Base-by-base conservation (phyloP, 108 stramenopile genomes). In the Fragilariopsis cylindrus region DNA sequence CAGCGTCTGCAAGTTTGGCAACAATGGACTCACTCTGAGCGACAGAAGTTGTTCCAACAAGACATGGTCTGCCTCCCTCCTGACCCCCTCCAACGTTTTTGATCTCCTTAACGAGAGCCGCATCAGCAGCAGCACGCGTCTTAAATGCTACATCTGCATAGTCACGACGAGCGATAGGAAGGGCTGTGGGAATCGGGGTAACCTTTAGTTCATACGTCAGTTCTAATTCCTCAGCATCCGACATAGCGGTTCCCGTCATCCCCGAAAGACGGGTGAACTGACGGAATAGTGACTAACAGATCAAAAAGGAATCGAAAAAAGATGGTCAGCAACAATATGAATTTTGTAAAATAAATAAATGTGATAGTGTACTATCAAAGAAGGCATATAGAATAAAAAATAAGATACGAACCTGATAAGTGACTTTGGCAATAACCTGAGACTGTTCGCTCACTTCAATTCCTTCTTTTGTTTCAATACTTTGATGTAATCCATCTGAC, bases 401-500 rank as follows among this genome's bases (percentile, higher is more conserved):
- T 12, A 49, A 1, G 1, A 46, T 56, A 45, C 68, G 71, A 65
- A 87, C 90, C 87, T 98, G 98, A 78, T 97, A 98, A 3, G 98
- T 98, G 1, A 98, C 95, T 74, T 95, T 96, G 57, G 98, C 98
- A 76, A 97, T 96, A 15, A 97, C 96, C 82, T 94, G 82, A 67
- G 91, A 92, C 75, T 93, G 86, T 70, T 95, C 84, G 72, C 88
- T 91, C 49, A 96, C 93, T 57, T 81, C 75, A 68, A 97, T 88
- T 2, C 96, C 96, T 79, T 98, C 98, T 77, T 92, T 96, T 19
- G 96, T 93, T 82, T 97, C 96, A 75, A 98, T 96, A 74, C 92
- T 93, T 84, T 98, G 97, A 76, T 98, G 98, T 15, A 98, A 83
- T 7, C 98, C 98, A 82, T 97, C 96, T 55, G 90, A 90, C 91